Evolutionary conservation across 164 flowering plant species (phyloP), one percentile per base, ranked within the genome.

Genomic region (Buxus sempervirens): DNA sequence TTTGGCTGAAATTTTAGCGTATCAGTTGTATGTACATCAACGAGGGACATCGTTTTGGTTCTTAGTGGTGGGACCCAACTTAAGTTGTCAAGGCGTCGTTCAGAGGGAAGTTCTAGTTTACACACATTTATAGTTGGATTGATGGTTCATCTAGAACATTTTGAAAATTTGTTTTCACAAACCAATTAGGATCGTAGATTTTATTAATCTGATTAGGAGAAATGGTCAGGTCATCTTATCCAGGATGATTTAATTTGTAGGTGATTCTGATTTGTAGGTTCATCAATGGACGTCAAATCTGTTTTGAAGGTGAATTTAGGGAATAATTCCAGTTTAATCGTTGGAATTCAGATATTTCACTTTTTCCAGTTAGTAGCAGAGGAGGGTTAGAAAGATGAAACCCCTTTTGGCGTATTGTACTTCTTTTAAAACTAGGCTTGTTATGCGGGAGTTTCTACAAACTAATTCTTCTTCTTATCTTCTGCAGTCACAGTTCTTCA

Each of bases 401-500:
- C 51, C 18, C 51, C 45, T 1, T 15, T 10, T 45, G 14, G 14
- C 12, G 51, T 41, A 45, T 45, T 45, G 1, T 45, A 45, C 51
- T 45, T 6, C 16, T 45, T 45, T 10, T 45, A 15, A 56, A 0
- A 1, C 10, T 1, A 20, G 14, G n/a, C 10, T 1, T 19, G 10
- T 2, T 20, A 1, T 20, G 10, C 9, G 19, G 20, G 4, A 18
- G 16, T 41, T 36, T 26, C 24, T 22, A 28, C 27, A 65, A 65
- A 58, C 62, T 69, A 26, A 55, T 54, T 32, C 16, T 22, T 21
- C 48, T 4, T 32, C 12, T 66, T 19, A 27, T 5, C 57, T 72
- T 58, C 20, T 81, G 78, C 88, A 92, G 96, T 78, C 19, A 26
- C 42, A 48, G 88, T 84, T 75, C 85, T 93, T 69, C 82, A 75